Conservation (phyloP, 75 land plant genomes). For the Pseudotsuga menziesii region DNA sequence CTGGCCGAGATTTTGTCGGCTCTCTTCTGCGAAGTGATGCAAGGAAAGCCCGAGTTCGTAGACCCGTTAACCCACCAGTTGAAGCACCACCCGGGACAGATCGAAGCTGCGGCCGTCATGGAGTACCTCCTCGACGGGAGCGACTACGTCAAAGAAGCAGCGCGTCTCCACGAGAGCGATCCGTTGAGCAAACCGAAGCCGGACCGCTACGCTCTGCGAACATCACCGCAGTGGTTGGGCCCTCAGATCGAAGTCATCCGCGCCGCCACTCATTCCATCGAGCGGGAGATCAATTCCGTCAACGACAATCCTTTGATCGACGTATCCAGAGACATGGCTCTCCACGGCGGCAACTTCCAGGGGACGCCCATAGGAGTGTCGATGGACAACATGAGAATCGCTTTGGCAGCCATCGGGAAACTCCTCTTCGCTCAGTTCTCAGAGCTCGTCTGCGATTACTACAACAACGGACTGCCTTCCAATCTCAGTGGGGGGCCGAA, state of each 20-base stretch:
- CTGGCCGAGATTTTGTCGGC: slow-evolving; percentile 24
- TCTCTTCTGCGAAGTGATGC: slow-evolving; percentile 27
- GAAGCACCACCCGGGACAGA: slow-evolving; percentile 30
- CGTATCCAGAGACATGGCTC: slow-evolving; percentile 70
- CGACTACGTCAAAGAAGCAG: neutral
- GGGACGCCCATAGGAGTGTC: slow-evolving; percentile 90
- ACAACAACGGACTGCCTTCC: slow-evolving; percentile 83
- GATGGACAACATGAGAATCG: slow-evolving; percentile 80
- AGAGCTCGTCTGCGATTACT: slow-evolving; percentile 81
- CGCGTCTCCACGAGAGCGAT: slow-evolving; percentile 38
- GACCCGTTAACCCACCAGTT: slow-evolving; percentile 18
- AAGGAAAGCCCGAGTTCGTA: slow-evolving; percentile 17
- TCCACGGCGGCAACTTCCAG: slow-evolving; percentile 90
- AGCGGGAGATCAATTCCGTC: slow-evolving; percentile 84
- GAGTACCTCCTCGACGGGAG: slow-evolving; percentile 19
- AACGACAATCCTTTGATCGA: slow-evolving; percentile 87
- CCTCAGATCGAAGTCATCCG: neutral
- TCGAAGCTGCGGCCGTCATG: slow-evolving; percentile 28
- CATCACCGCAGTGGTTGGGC: slow-evolving; percentile 24
- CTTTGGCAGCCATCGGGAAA: slow-evolving; percentile 70
- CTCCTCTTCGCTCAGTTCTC: slow-evolving; percentile 88
- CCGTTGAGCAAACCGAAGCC: slow-evolving; percentile 46
- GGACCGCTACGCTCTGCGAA: slow-evolving; percentile 38
- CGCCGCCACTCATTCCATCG: slow-evolving; percentile 57
- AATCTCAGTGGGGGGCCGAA: slow-evolving; percentile 71